Evolutionary conservation across 2,329 filamentous ascomycete species (phyloP), one percentile per base, ranked within the genome.

Genomic region (Aspergillus sp.): DNA sequence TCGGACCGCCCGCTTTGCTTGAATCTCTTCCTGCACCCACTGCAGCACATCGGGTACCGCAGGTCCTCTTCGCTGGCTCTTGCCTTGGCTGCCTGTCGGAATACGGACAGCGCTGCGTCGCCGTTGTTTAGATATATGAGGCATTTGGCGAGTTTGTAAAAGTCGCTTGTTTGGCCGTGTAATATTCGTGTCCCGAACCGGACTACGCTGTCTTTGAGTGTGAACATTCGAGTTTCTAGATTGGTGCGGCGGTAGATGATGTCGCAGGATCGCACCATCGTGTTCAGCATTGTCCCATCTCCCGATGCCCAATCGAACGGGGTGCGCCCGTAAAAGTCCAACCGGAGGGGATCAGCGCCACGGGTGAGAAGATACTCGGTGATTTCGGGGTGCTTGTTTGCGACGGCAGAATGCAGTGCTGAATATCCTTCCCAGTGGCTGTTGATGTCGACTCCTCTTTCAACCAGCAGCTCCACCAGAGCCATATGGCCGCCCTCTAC

Each of bases 131-230:
- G 15, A 5, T 53, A 53, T 4, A 53, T 42, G 4, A 53, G 42
- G n/a, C 51, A 53, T 15, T 53, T 53, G 30, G 51, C 51, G 13
- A 53, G 51, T n/a, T 53, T 53, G 41, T 53, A 53, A 11, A 46
- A 27, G 30, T 53, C 40, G 19, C 19, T 33, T 1, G 41, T 53
- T 9, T 39, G 15, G 5, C 41, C 40, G 15, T 24, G 5, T 8
- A 42, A 5, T 9, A 27, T 27, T 1, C 19, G 17, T 3, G 41
- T 22, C 11, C 41, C 51, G 41, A 46, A 53, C 2, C 41, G 41
- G 11, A 44, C 19, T 1, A 46, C 30, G 41, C 30, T 53, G 2
- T 46, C 20, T 17, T 46, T 53, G 19, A 53, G 19, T 8, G 19
- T 39, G n/a, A 17, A 19, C 7, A 20, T 13, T 3, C 33, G 17